phyloP scores from a whole-genome alignment of 352 stramenopile species.

The Pythium vanterpoolii region DNA sequence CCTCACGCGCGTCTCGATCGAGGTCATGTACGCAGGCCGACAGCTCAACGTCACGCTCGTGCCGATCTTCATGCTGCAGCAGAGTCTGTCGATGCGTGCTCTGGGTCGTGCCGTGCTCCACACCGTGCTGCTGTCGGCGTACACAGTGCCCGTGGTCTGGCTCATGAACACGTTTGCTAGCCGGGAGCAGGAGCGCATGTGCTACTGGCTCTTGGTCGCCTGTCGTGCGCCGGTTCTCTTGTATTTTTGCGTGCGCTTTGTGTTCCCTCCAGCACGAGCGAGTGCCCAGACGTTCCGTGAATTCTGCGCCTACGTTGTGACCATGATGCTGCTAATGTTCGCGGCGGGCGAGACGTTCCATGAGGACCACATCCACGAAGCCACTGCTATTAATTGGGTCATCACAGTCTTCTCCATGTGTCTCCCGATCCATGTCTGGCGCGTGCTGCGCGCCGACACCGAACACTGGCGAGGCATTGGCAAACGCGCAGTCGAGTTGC shows the following conservation, averaged over 20 bases:
- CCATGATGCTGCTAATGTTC: constrained; percentile 11
- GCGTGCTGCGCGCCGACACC: constrained; percentile 28
- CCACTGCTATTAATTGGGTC: constrained; percentile 17
- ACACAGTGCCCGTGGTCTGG: constrained; percentile 28
- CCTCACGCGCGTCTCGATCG: constrained; percentile 18
- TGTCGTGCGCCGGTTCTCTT: neutral
- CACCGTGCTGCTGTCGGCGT: constrained; percentile 31
- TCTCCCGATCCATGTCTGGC: constrained; percentile 28
- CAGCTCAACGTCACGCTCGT: constrained; percentile 46
- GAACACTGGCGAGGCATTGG: constrained; percentile 30
- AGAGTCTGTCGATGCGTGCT: constrained; percentile 43
- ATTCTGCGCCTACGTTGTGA: constrained; percentile 8
- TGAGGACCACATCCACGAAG: neutral
- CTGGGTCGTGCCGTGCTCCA: constrained; percentile 25
- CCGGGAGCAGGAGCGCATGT: neutral
- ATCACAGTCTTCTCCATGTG: constrained; percentile 17
- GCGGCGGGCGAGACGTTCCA: constrained; percentile 10
- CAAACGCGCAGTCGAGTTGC: constrained; percentile 23
- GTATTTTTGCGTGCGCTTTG: constrained; percentile 5
- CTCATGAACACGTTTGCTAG: constrained; percentile 17
- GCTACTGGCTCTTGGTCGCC: constrained; percentile 7
- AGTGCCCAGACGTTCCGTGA: constrained; percentile 1
- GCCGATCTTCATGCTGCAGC: constrained; percentile 49
- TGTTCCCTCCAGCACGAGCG: constrained; percentile 7
- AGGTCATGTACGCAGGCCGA: constrained; percentile 40